Evolutionary conservation across 2,329 filamentous ascomycete genomes (phyloP).

Genomic region (Fusarium armeniacum): DNA sequence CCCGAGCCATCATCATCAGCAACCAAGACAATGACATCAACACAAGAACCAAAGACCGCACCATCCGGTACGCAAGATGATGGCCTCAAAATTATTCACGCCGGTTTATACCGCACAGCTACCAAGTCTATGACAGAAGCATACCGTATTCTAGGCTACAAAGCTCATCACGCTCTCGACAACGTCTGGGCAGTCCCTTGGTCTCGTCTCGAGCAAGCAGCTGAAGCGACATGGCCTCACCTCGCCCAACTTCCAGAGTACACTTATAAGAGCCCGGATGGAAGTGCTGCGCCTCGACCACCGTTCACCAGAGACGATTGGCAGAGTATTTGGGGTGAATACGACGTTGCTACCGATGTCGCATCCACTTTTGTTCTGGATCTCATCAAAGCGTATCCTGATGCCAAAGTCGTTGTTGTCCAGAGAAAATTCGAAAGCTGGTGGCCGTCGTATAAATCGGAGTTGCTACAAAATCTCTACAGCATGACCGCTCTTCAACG

Average conservation of each 20-base stretch:
- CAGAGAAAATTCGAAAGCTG: constrained; percentile 6
- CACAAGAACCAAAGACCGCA: accelerated
- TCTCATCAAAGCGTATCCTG: constrained; percentile 18
- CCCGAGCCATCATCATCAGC: no score
- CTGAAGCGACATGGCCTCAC: constrained; percentile 26
- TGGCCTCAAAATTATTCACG: constrained; percentile 16
- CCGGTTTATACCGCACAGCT: constrained; percentile 16
- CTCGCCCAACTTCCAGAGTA: constrained; percentile 6
- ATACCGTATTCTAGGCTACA: constrained; percentile 13
- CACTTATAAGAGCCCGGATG: neutral
- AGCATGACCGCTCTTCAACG: neutral
- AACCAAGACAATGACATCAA: neutral
- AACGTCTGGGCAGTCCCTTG: constrained; percentile 6
- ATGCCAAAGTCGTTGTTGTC: constrained; percentile 22
- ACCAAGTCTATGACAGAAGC: constrained; percentile 24
- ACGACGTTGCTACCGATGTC: constrained; percentile 20
- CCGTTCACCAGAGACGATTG: neutral
- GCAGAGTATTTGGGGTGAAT: constrained; percentile 17
- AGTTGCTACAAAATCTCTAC: neutral
- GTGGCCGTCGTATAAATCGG: constrained; percentile 11
- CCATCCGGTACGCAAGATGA: accelerated
- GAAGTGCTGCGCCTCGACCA: neutral
- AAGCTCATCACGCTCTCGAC: constrained; percentile 8
- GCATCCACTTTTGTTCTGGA: constrained; percentile 6
- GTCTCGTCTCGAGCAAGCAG: constrained; percentile 8